phyloP scores from a whole-genome alignment of 805 yeast species.

The Candida montana region DNA sequence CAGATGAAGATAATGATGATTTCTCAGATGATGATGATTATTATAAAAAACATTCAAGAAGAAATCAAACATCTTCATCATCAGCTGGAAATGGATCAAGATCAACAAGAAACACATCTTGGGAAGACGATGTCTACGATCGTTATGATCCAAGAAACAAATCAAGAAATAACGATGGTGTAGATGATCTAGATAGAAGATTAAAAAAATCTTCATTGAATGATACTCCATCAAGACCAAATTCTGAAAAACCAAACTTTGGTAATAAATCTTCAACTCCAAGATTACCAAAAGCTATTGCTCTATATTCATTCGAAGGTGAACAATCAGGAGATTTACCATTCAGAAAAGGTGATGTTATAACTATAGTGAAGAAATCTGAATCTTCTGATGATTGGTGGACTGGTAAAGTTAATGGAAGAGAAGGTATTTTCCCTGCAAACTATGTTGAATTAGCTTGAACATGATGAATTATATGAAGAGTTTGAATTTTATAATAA shows the following conservation, averaged over 20 bases:
- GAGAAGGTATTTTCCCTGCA: slow-evolving; percentile 94
- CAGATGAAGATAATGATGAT: slow-evolving; percentile 29
- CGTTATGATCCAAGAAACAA: slow-evolving; percentile 29
- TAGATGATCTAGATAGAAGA: slow-evolving; percentile 35
- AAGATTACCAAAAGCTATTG: slow-evolving; percentile 75
- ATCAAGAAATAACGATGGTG: slow-evolving; percentile 13
- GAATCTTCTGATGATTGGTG: slow-evolving; percentile 97
- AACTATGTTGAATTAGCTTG: slow-evolving; percentile 78
- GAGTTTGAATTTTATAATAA: too few species aligned
- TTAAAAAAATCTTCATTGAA: slow-evolving; percentile 36
- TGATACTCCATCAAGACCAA: slow-evolving; percentile 35
- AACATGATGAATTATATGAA: background rate
- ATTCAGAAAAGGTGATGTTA: slow-evolving; percentile 91
- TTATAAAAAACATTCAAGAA: slow-evolving; percentile 30
- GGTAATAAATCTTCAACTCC: slow-evolving; percentile 21
- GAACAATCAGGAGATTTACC: slow-evolving; percentile 92
- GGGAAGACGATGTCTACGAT: slow-evolving; percentile 90
- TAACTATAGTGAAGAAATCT: slow-evolving; percentile 78
- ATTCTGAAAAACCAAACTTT: slow-evolving; percentile 37
- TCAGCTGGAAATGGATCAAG: slow-evolving; percentile 13
- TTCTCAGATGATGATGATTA: slow-evolving; percentile 33
- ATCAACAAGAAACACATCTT: slow-evolving; percentile 38
- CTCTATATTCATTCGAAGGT: slow-evolving; percentile 82
- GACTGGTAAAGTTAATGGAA: slow-evolving; percentile 86
- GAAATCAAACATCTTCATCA: slow-evolving; percentile 4